Base-by-base conservation (phyloP, 129 eudicot species). In the Chrysanthemum makinoi region DNA sequence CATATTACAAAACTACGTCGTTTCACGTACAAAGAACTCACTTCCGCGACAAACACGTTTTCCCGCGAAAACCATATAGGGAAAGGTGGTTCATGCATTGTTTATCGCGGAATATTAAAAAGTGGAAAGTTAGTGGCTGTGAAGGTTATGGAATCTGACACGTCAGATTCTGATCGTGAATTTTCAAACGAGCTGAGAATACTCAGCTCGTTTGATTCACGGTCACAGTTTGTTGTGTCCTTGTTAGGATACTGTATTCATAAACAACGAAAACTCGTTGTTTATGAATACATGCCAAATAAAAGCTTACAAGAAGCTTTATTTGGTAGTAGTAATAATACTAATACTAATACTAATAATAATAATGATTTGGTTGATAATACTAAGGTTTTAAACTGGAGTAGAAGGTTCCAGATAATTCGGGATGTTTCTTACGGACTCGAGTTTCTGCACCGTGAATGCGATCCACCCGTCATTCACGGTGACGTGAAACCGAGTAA, bases 401-500 rank as follows among this genome's bases (percentile, higher is more conserved):
- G 72, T 12, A 79, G 73, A 73, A 86, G 99, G 62, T 88, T 88
- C 62, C 80, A 80, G 68, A 74, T 87, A 1, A 73, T 95, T 47
- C 86, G 77, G 33, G 97, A 90, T 78, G 80, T 95, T 76, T 80
- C 93, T 6, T 81, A 82, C 53, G 99, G 97, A 13, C 83, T 95
- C 62, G 89, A 81, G 61, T 90, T 95, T 77, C 70, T 95, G 77
- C 99, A 95, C 65, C 77, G 80, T 66, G 96, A 86, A 43, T 95
- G 97, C 75, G 99, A 90, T 47, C 99, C 99, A 9, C 91, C 99
- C 13, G 99, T 95, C 68, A 90, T 95, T 75, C 99, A 95, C 75
- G 96, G 99, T 14, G 99, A 95, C 74, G 86, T 95, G 20, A 95
- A 95, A 83, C 99, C 99, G 14, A 90, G 99, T 66, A 95, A 95